Evolutionary conservation across 2,329 filamentous ascomycete genomes (phyloP).

Genomic region (Sordariomycetes sp.): DNA sequence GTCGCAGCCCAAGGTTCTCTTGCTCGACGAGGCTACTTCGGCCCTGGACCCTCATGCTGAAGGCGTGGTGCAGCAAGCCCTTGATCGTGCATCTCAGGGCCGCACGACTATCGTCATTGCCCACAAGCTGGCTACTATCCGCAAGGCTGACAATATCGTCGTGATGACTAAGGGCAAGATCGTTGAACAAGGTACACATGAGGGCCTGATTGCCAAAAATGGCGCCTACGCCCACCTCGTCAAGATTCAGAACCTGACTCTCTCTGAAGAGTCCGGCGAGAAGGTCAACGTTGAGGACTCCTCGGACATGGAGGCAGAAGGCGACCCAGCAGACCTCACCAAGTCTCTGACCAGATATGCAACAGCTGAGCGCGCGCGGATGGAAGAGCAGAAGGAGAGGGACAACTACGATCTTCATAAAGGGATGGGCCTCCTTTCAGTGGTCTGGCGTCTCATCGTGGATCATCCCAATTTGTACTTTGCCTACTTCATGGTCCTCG

Average conservation of each 20-base stretch:
- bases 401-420: slow-evolving; percentile 25
- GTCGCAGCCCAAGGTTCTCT: slow-evolving; percentile 79
- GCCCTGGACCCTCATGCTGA: slow-evolving; percentile 77
- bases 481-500: slow-evolving; percentile 22
- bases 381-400: slow-evolving; percentile 23
- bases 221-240: slow-evolving; percentile 73
- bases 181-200: slow-evolving; percentile 76
- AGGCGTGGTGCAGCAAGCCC: slow-evolving; percentile 65
- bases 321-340: slow-evolving; percentile 10
- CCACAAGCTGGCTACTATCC: slow-evolving; percentile 84
- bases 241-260: slow-evolving; percentile 61
- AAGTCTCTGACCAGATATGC: slow-evolving; percentile 21
- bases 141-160: slow-evolving; percentile 90
- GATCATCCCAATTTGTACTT: slow-evolving; percentile 25
- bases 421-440: slow-evolving; percentile 17
- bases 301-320: background rate
- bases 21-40: slow-evolving; percentile 92
- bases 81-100: slow-evolving; percentile 72
- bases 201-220: slow-evolving; percentile 58
- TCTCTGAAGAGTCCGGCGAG: background rate
- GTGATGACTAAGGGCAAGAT: slow-evolving; percentile 89
- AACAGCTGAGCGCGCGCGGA: slow-evolving; percentile 16
- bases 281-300: slow-evolving; percentile 10
- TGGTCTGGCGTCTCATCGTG: slow-evolving; percentile 22
- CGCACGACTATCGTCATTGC: slow-evolving; percentile 92